Conservation (phyloP, 805 yeast species). For the Millerozyma acaciae region DNA sequence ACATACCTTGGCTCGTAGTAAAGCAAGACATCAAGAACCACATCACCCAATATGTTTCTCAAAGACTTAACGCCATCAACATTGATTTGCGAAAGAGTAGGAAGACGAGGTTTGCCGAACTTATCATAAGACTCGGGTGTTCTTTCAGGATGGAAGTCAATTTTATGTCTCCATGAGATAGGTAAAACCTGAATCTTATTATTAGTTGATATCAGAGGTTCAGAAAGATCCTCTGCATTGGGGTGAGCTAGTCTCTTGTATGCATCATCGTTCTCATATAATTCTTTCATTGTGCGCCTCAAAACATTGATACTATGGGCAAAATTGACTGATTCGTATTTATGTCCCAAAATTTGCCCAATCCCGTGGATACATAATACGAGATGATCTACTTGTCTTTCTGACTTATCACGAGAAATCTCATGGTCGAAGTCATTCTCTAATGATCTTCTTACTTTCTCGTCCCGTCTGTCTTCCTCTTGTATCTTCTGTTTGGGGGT, state of each 20-base stretch:
- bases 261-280: constrained; percentile 39
- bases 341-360: constrained; percentile 81
- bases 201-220: constrained; percentile 25
- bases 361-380: constrained; percentile 93
- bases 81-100: constrained; percentile 67
- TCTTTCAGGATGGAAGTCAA: constrained; percentile 55
- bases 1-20: constrained; percentile 71
- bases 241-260: constrained; percentile 36
- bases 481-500: constrained; percentile 17
- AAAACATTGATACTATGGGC: constrained; percentile 75
- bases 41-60: constrained; percentile 80
- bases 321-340: constrained; percentile 79
- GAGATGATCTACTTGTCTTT: constrained; percentile 52
- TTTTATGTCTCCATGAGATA: constrained; percentile 83
- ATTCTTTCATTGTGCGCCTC: constrained; percentile 51
- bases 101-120: constrained; percentile 44
- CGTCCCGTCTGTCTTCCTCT: constrained; percentile 11
- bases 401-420: constrained; percentile 15
- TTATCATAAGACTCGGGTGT: constrained; percentile 31
- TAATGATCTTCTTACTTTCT: constrained; percentile 38
- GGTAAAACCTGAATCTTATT: constrained; percentile 82
- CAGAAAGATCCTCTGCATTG: constrained; percentile 15
- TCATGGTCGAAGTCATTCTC: constrained; percentile 47
- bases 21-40: constrained; percentile 75
- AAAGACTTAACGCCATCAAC: constrained; percentile 74